Evolutionary conservation across 257 asterid species (phyloP), one percentile per base, ranked within the genome.

Genomic region (Coffea canephora): DNA sequence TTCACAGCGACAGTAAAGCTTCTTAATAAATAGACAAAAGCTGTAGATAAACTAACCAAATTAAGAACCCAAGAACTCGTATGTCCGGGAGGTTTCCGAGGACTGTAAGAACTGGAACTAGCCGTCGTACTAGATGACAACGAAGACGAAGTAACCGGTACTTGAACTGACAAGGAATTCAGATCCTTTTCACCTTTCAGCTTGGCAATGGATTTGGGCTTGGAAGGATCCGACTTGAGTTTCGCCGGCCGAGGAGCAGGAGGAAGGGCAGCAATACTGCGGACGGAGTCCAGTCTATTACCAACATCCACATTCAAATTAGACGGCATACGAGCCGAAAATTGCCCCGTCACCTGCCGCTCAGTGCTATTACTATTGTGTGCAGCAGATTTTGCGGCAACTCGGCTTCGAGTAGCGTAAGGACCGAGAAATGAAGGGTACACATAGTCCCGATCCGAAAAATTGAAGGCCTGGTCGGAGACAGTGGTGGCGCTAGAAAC

Each of bases 371-470:
- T 84, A 74, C 82, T 88, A 27, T 89, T 83, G 77, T 87, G 87
- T 54, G 94, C 73, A 74, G 82, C 62, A 41, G 97, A 84, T 79
- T 89, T 90, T 36, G 88, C 76, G 57, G 82, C 77, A 88, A 84
- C 87, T 84, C 89, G 87, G 19, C 89, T 91, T 52, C 98, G 94
- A 77, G 98, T 83, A 77, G 98, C 87, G 87, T 95, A 90, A 8
- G 96, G 97, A 12, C 97, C 95, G 68, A 92, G 95, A 89, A 93
- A 93, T 71, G 98, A 89, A 6, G 98, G 97, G 85, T 88, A 94
- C 73, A 89, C 92, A 75, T 90, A 94, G 87, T 94, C 98, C n/a
- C 96, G 97, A 87, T 95, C 95, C 65, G 91, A 86, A 83, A 91
- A 93, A 80, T 85, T 85, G 71, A 90, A 92, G 80, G 83, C 83